These are phyloP conservation scores for Cyathus olla DNA, from an alignment of 1,284 basidiomycete genomes.

Conservation along the genomic window DNA sequence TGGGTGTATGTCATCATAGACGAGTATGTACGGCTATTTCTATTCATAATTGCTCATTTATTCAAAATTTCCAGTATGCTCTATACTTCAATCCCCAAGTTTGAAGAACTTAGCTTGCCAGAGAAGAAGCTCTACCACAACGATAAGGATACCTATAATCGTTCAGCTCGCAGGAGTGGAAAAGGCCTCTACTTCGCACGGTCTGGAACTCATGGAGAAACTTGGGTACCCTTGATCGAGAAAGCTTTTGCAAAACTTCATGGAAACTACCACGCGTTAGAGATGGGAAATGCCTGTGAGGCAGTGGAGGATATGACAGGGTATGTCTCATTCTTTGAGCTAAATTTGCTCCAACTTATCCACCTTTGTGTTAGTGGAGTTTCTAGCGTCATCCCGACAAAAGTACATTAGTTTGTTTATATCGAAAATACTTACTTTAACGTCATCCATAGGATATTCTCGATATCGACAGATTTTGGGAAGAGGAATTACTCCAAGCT, in stretches of 20 bases:
- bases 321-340: conserved; percentile 27
- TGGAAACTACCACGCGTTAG: conserved; percentile 55
- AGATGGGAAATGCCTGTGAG: conserved; percentile 52
- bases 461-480: conserved; percentile 48
- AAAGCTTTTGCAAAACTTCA: conserved; percentile 65
- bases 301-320: conserved; percentile 64
- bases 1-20: conserved; percentile 54
- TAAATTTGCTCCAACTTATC: not conserved
- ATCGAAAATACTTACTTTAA: not conserved
- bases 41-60: not conserved
- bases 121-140: conserved; percentile 54
- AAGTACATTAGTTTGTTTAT: conserved; percentile 26
- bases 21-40: conserved; percentile 43
- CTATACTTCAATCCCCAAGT: conserved; percentile 53
- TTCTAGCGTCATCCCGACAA: conserved; percentile 46
- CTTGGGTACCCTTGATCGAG: conserved; percentile 64
- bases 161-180: conserved; percentile 48
- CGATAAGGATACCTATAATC: conserved; percentile 53
- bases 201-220: conserved; percentile 56
- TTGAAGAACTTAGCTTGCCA: conserved; percentile 46
- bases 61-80: conserved; percentile 31
- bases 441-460: conserved; percentile 44
- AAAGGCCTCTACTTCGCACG: conserved; percentile 55
- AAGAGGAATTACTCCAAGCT: conserved; percentile 49
- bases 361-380: conserved; percentile 43